A percentile compares a stretch with the other conserved stretches of the same genome.
phyloP scores from a whole-genome alignment of 805 yeast genomes.

The Lipomyces orientalis region DNA sequence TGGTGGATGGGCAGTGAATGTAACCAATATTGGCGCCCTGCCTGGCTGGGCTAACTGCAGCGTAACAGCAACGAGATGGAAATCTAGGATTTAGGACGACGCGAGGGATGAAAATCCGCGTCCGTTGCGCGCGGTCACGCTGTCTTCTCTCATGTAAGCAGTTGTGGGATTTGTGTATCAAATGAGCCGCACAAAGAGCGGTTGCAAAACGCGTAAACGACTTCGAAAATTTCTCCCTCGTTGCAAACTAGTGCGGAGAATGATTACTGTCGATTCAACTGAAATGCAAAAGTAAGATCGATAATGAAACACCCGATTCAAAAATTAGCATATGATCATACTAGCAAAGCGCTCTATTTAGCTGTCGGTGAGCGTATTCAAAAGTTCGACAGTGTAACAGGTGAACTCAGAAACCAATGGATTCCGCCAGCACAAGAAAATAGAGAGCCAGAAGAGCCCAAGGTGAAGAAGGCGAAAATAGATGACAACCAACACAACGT shows the following conservation, averaged over 20 bases:
- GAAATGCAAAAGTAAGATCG: not conserved
- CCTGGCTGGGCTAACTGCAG: not conserved
- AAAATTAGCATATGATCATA: constrained; percentile 20
- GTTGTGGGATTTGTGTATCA: not conserved
- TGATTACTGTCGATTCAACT: not conserved
- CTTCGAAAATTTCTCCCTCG: not conserved
- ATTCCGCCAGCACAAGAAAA: not conserved
- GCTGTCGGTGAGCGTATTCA: constrained; percentile 26
- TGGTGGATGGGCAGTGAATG: not conserved
- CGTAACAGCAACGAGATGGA: not conserved
- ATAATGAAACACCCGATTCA: constrained; percentile 37
- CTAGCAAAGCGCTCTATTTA: constrained; percentile 11
- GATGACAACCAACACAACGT: constrained; percentile 57
- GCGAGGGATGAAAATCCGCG: not conserved
- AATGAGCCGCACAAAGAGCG: not conserved
- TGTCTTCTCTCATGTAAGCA: not conserved
- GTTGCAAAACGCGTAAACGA: not conserved
- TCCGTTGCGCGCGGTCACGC: not conserved
- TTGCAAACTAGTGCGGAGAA: not conserved
- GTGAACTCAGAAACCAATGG: constrained; percentile 17
- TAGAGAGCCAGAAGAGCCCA: constrained; percentile 11
- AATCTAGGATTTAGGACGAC: not conserved
- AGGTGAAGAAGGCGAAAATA: constrained; percentile 31
- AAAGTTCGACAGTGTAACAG: constrained; percentile 22
- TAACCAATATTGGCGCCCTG: not conserved